phyloP scores from a whole-genome alignment of 768 basidiomycete genomes.

The Mrakia gelida region DNA sequence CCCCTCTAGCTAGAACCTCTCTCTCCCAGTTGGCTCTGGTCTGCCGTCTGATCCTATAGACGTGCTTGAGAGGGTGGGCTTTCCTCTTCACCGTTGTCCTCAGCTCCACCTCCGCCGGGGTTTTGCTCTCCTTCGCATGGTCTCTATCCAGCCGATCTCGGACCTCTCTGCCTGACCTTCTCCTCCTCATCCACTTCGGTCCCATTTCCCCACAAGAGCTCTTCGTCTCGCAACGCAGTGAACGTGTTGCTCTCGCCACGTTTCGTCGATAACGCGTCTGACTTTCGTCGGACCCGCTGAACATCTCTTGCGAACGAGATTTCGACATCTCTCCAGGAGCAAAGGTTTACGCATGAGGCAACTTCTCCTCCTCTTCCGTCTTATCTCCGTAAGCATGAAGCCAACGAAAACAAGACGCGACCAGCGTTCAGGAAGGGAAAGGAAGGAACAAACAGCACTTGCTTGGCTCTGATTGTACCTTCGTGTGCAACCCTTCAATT shows the following conservation, averaged over 20 bases:
- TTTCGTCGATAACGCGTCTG: slow-evolving; percentile 89
- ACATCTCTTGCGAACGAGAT: no score
- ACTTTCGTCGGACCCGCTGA: no score
- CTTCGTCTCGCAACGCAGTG: slow-evolving; percentile 73
- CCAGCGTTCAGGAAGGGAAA: no score
- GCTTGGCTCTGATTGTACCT: no score
- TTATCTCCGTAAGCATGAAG: no score
- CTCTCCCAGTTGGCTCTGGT: slow-evolving; percentile 11
- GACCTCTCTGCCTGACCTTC: slow-evolving; percentile 54
- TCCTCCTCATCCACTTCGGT: slow-evolving; percentile 75
- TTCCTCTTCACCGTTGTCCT: background rate
- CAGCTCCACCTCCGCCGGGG: background rate
- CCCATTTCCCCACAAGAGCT: slow-evolving; percentile 85
- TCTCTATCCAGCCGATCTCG: slow-evolving; percentile 30
- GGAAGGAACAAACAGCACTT: no score
- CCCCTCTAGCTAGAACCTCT: slow-evolving; percentile 8
- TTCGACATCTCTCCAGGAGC: no score
- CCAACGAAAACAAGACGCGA: no score
- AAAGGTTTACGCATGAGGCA: no score
- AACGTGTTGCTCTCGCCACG: slow-evolving; percentile 86
- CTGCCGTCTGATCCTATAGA: slow-evolving; percentile 7
- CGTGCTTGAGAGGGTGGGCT: slow-evolving; percentile 8
- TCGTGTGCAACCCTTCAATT: no score
- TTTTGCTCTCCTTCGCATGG: slow-evolving; percentile 22
- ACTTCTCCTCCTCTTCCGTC: no score